Conservation (phyloP, 345 rosid genomes). For the Passiflora organensis region DNA sequence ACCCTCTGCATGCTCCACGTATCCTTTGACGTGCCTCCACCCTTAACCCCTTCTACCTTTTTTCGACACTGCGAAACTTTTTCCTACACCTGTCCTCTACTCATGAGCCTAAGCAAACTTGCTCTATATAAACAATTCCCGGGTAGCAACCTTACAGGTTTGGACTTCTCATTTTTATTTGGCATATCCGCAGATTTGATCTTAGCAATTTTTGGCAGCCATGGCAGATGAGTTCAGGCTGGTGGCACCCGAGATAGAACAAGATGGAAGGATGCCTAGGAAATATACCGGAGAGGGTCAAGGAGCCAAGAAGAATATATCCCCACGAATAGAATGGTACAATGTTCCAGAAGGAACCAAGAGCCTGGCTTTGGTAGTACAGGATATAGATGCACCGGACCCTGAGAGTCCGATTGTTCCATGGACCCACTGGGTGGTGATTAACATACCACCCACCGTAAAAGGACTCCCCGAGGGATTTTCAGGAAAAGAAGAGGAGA, state of each 20-base stretch:
- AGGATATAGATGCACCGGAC: constrained; percentile 74
- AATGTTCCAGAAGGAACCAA: constrained; percentile 64
- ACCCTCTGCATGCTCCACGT: not conserved
- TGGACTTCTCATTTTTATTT: not conserved
- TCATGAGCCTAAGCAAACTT: not conserved
- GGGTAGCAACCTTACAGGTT: not conserved
- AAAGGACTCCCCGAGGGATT: constrained; percentile 73
- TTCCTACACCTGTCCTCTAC: not conserved
- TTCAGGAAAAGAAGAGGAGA: constrained; percentile 51
- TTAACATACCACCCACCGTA: constrained; percentile 52
- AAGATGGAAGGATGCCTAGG: constrained; percentile 61
- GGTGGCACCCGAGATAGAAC: constrained; percentile 47
- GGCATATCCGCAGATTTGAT: not conserved
- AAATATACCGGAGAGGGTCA: constrained; percentile 68
- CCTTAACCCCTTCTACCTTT: not conserved
- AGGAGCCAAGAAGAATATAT: constrained; percentile 49
- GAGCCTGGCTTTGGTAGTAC: constrained; percentile 66
- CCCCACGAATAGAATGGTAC: constrained; percentile 73
- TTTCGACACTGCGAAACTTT: constrained; percentile 1
- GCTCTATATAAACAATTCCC: not conserved
- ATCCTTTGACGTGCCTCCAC: not conserved
- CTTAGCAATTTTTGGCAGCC: not conserved
- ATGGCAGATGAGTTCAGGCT: constrained; percentile 56
- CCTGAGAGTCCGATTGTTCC: constrained; percentile 58
- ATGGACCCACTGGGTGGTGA: constrained; percentile 75